Base-by-base conservation (phyloP, 2,329 filamentous ascomycete genomes). In the Didymella pinodella region DNA sequence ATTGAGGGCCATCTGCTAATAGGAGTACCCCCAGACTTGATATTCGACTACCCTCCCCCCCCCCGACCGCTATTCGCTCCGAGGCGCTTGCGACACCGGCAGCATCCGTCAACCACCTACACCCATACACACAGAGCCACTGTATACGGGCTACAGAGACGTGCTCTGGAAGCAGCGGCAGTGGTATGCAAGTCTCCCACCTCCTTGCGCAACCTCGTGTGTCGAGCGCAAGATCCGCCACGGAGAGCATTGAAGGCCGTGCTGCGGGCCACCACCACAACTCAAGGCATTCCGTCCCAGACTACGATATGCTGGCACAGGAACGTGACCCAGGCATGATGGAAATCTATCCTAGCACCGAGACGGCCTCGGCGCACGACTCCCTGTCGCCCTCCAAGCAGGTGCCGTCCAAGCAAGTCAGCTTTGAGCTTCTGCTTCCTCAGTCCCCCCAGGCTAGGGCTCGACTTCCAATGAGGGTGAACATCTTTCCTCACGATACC, bases 401-500 rank as follows among this genome's bases (percentile, higher is more conserved):
- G 50, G 65, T 70, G 57, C 76, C 80, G 64, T 79, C 80, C 59
- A 93, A 93, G 83, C 89, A 88, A 73, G 89, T 93, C 80, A 86
- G 89, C 81, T 93, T 94, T 78, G 88, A 92, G 78, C 84, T 93
- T 54, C 83, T 92, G 67, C 87, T 90, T 69, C 83, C 85, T 53
- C 86, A 90, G 68, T 85, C 86, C 31, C 86, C 87, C 61, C 86
- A 89, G 74, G 87, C 86, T 69, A 86, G 87, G 69, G 90, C 90
- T 79, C 88, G 91, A 73, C 83, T 93, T 66, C 90, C 91, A n/a
- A 89, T 94, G 86, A 85, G 90, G 71, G 90, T 94, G 53, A 91
- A 96, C 73, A 97, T 99, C 68, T 97, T 90, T 73, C 92, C 92
- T 46, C 93, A 98, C 78, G 95, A 99, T 82, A 93, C 92, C 51